Percentiles rank a stretch among this genome's conserved stretches.
These are phyloP conservation scores for Morella rubra DNA, from an alignment of 306 rosid species.

Conservation along the genomic window DNA sequence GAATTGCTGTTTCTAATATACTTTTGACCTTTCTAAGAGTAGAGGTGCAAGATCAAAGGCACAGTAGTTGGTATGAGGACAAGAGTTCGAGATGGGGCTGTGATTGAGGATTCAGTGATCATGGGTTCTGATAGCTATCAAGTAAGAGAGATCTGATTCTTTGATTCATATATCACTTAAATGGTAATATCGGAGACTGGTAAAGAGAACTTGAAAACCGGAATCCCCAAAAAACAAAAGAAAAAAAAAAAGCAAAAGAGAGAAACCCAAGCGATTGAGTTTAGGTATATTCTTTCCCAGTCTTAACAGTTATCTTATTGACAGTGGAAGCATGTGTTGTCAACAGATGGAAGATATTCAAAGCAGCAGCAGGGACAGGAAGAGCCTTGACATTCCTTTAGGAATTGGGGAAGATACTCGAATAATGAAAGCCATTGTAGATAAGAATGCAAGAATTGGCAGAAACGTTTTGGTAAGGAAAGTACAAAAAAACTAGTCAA, in stretches of 20 bases:
- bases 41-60: constrained; percentile 43
- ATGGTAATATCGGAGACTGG: neutral
- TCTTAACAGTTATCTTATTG: neutral
- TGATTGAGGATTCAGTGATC: constrained; percentile 40
- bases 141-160: constrained; percentile 17
- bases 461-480: constrained; percentile 35
- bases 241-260: too few relatives aligned
- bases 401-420: constrained; percentile 39
- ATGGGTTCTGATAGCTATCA: constrained; percentile 37
- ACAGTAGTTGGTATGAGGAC: constrained; percentile 34
- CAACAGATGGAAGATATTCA: constrained; percentile 14
- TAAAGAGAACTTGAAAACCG: neutral
- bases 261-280: too few relatives aligned
- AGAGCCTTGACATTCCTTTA: constrained; percentile 24
- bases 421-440: constrained; percentile 36
- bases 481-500: neutral
- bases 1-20: neutral
- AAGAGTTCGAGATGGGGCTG: constrained; percentile 33
- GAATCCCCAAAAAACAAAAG: too few relatives aligned
- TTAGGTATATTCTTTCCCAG: neutral
- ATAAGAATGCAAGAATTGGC: constrained; percentile 50
- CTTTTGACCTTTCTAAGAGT: constrained; percentile 20
- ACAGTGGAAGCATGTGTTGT: neutral
- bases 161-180: neutral
- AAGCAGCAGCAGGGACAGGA: neutral